Base-by-base conservation (phyloP, 2,329 filamentous ascomycete genomes). In the Verticillium dahliae region DNA sequence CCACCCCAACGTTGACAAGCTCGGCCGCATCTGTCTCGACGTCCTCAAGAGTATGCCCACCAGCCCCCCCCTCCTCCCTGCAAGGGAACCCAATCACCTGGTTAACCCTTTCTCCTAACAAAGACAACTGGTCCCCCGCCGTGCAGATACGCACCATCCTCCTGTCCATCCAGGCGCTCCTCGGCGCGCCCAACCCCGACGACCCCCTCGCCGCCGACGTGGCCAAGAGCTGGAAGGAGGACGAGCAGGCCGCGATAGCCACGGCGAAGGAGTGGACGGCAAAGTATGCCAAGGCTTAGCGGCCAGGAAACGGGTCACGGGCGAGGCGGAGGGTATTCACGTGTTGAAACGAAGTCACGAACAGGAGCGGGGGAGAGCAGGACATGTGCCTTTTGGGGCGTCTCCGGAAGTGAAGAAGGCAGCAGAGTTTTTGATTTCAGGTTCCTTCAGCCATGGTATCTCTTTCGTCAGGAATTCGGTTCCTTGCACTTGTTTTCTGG, bases 141-240 rank as follows among this genome's bases (percentile, higher is more conserved):
- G 85, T 99, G 37, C 95, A 99, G 77, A 99, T 99, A 73, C 89
- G 95, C 66, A 99, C 95, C 6, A 99, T 99, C 68, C 86, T 99
- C n/a, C 87, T 99, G 60, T 98, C 94, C 10, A 99, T 99, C 74
- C 96, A 99, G 77, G 95, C 95, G 58, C 85, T 99, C 31, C 87
- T 99, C 14, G 95, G 95, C 55, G 94, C 95, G 6, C 95, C 95
- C 14, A 99, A 99, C 77, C 95, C 96, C 35, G 95, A 99, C 71
- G 95, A 99, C 72, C 96, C 95, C n/a, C 86, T 99, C 52, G 96
- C 95, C 58, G 96, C 97, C 72, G 94, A 99, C 67, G 95, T 99
- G 52, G 95, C 95, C 39, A 96, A 98, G 81, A 89, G 90, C 72
- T 99, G 95, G 95, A 97, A 98, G 80, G 92, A 98, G 71, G 89